These are phyloP conservation scores for Phytophthora palmivora DNA, from an alignment of 352 stramenopile genomes.

Conservation along the genomic window DNA sequence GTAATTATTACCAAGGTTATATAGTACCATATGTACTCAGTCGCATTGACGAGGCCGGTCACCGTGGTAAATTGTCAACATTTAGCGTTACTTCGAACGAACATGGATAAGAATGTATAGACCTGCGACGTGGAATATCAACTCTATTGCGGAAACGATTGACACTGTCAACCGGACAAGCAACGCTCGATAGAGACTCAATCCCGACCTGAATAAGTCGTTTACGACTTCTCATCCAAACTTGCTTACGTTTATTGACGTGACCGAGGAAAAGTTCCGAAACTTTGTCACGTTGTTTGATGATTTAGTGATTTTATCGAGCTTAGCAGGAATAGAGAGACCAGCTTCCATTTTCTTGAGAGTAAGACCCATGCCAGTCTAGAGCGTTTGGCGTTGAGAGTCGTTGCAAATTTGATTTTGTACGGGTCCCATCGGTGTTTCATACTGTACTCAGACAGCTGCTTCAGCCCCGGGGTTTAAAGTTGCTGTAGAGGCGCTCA, in stretches of 20 bases:
- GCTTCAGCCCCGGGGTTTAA: too few species aligned
- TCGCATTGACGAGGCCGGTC: background rate
- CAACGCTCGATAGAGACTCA: background rate
- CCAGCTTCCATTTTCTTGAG: too few species aligned
- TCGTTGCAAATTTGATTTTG: too few species aligned
- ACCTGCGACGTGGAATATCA: background rate
- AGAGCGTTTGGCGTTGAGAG: too few species aligned
- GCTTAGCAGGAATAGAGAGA: too few species aligned
- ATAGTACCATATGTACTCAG: background rate
- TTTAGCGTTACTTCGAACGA: background rate
- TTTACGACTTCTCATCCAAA: background rate
- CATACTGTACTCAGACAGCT: too few species aligned
- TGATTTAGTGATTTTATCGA: too few species aligned
- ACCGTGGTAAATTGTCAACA: background rate
- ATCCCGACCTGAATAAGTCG: background rate
- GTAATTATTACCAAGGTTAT: conserved; percentile 3
- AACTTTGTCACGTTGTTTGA: background rate
- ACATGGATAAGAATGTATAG: background rate
- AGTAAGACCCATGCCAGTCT: too few species aligned
- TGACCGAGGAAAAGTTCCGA: conserved; percentile 3
- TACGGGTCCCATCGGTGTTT: too few species aligned
- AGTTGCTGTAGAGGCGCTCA: too few species aligned
- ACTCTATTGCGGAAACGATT: background rate
- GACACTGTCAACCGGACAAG: background rate
- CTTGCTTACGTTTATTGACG: background rate